Percentiles rank a stretch among this genome's conserved stretches.
These are phyloP conservation scores for Paecilomyces variotii DNA, from an alignment of 2,329 filamentous ascomycete genomes.

Conservation along the genomic window DNA sequence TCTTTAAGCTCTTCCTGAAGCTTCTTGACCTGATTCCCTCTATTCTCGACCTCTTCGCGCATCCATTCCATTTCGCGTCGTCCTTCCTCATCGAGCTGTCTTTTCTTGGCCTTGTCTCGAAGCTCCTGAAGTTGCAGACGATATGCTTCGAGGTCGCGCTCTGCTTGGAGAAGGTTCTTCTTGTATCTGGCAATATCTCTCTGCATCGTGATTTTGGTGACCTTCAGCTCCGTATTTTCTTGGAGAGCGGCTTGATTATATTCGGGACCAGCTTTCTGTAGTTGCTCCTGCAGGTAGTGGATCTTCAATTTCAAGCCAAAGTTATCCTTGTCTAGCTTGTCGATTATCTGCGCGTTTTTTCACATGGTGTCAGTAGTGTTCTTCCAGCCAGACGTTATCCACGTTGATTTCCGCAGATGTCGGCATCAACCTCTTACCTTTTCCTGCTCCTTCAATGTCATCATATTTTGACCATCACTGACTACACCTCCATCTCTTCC, in stretches of 20 bases:
- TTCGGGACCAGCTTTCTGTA: slow-evolving; percentile 79
- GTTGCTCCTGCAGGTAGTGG: slow-evolving; percentile 86
- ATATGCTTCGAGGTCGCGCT: slow-evolving; percentile 79
- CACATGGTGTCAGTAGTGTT: not conserved
- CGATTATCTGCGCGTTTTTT: slow-evolving; percentile 53
- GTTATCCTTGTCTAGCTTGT: slow-evolving; percentile 96
- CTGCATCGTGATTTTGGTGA: slow-evolving; percentile 83
- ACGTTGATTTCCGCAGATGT: not conserved
- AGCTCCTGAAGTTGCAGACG: slow-evolving; percentile 73
- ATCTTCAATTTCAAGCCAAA: slow-evolving; percentile 96
- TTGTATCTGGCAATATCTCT: slow-evolving; percentile 78
- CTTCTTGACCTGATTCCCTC: slow-evolving; percentile 35
- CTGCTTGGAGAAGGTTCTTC: slow-evolving; percentile 73
- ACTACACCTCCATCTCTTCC: slow-evolving; percentile 60
- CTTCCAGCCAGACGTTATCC: not conserved
- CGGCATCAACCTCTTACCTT: slow-evolving; percentile 48
- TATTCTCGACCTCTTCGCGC: slow-evolving; percentile 42
- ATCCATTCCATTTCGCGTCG: slow-evolving; percentile 51
- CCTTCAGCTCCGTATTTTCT: slow-evolving; percentile 94
- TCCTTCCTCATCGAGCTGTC: slow-evolving; percentile 63
- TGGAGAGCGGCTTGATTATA: slow-evolving; percentile 83
- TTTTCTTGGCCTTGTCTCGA: slow-evolving; percentile 70
- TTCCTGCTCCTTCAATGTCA: slow-evolving; percentile 90
- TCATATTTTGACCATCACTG: slow-evolving; percentile 71
- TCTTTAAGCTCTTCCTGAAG: slow-evolving; percentile 48